A percentile compares a stretch with the other conserved stretches of the same genome.
Conservation (phyloP, 164 flowering plant species). For the Vitis riparia region DNA sequence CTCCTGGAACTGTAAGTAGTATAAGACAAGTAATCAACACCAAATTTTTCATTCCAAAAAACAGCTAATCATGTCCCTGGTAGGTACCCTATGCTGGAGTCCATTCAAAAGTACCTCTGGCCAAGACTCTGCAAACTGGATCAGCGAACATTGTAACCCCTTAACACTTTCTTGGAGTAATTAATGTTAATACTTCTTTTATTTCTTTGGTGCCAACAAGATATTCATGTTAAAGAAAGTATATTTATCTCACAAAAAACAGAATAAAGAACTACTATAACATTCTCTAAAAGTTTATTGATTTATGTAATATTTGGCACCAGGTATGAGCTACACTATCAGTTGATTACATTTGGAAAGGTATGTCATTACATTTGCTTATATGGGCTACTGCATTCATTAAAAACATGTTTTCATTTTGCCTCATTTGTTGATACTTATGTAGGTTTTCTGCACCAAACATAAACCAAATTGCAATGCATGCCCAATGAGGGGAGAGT, state of each 20-base stretch:
- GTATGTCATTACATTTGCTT: constrained; percentile 34
- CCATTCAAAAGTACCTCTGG: constrained; percentile 56
- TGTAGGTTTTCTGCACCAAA: constrained; percentile 97
- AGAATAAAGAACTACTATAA: neutral
- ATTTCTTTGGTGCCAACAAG: no score
- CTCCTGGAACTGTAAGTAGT: constrained; percentile 50
- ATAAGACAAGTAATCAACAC: neutral
- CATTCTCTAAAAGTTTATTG: constrained; percentile 5
- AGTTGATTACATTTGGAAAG: constrained; percentile 97
- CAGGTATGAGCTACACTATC: constrained; percentile 97
- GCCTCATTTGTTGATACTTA: constrained; percentile 4
- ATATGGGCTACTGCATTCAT: neutral
- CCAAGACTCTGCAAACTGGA: constrained; percentile 62
- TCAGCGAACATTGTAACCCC: constrained; percentile 45
- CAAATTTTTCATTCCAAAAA: neutral
- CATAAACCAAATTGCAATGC: constrained; percentile 92
- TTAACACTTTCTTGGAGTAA: constrained; percentile 1
- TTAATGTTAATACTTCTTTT: neutral
- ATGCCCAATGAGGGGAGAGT: constrained; percentile 94
- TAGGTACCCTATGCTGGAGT: constrained; percentile 53
- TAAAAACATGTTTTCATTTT: neutral
- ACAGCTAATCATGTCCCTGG: neutral
- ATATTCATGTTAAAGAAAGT: no score
- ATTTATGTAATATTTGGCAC: constrained; percentile 5
- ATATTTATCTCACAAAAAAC: neutral